A percentile compares a stretch with the other conserved stretches of the same genome.
These are phyloP conservation scores for Penicillium verhagenii DNA, from an alignment of 495 filamentous ascomycete genomes.

Conservation along the genomic window DNA sequence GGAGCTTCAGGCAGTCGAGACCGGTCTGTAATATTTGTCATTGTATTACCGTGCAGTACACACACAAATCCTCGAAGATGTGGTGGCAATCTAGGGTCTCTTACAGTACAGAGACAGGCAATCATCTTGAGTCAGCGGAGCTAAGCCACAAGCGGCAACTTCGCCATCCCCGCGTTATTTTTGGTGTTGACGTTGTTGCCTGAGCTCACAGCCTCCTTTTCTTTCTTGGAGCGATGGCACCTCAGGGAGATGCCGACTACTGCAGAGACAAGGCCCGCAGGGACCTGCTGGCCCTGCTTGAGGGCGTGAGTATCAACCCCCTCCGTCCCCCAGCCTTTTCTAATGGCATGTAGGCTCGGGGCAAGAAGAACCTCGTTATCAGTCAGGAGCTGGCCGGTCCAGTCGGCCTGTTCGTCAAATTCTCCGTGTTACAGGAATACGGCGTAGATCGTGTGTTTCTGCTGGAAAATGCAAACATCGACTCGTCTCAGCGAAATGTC, in stretches of 20 bases:
- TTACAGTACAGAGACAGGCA: conserved; percentile 19
- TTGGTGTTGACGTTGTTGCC: conserved; percentile 20
- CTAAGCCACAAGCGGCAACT: conserved; percentile 18
- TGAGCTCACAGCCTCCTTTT: conserved; percentile 16
- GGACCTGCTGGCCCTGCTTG: conserved; percentile 81
- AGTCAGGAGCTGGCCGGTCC: conserved; percentile 87
- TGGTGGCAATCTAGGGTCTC: background rate
- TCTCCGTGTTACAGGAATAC: conserved; percentile 87
- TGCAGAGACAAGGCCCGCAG: conserved; percentile 80
- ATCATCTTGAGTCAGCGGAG: conserved; percentile 6
- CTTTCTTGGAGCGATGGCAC: conserved; percentile 51
- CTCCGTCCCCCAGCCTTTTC: conserved; percentile 10
- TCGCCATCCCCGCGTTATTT: conserved; percentile 21
- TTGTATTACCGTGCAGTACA: background rate
- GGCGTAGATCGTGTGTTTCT: conserved; percentile 96
- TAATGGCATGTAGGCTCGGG: conserved; percentile 68
- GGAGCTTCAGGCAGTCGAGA: conserved; percentile 25
- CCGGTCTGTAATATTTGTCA: conserved; percentile 6
- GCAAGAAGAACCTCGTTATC: conserved; percentile 97
- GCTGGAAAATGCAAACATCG: conserved; percentile 90
- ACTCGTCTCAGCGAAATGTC: conserved; percentile 91
- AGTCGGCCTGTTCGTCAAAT: conserved; percentile 88
- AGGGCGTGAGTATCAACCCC: conserved; percentile 77
- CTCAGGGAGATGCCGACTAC: conserved; percentile 75
- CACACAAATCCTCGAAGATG: background rate